A percentile compares a stretch with the other conserved stretches of the same genome.
phyloP scores from a whole-genome alignment of 805 yeast species.

The Candida chauliodis region DNA sequence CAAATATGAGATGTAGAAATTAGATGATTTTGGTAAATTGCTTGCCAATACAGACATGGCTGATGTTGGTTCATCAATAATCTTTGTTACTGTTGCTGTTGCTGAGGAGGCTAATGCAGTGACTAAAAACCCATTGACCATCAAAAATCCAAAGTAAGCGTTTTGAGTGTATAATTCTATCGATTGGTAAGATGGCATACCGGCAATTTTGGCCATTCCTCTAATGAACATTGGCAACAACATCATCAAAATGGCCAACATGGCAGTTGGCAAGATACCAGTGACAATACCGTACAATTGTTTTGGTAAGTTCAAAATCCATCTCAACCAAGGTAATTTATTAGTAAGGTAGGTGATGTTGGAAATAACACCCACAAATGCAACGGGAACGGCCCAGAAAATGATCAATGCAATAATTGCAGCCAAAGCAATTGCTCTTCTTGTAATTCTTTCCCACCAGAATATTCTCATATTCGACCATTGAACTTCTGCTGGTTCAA shows the following conservation, averaged over 20 bases:
- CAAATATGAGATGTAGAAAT: conserved; percentile 66
- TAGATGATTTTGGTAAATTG: conserved; percentile 71
- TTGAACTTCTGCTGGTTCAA: conserved; percentile 58
- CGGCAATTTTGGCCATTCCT: conserved; percentile 59
- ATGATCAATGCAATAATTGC: conserved; percentile 59
- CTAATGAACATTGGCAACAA: conserved; percentile 82
- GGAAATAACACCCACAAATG: conserved; percentile 93
- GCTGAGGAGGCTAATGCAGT: conserved; percentile 72
- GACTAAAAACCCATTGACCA: conserved; percentile 67
- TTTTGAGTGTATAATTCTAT: conserved; percentile 65
- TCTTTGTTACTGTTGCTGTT: conserved; percentile 60
- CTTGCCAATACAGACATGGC: conserved; percentile 59
- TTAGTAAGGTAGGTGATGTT: conserved; percentile 73
- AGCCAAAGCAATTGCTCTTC: conserved; percentile 49
- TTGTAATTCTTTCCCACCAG: conserved; percentile 72
- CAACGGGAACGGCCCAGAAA: conserved; percentile 96
- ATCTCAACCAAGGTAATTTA: conserved; percentile 68
- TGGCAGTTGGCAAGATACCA: conserved; percentile 79
- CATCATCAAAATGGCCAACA: conserved; percentile 79
- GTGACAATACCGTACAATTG: conserved; percentile 79
- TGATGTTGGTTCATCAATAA: conserved; percentile 53
- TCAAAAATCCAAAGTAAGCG: conserved; percentile 66
- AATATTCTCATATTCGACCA: conserved; percentile 75
- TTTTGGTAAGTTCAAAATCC: conserved; percentile 70
- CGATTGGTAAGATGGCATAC: conserved; percentile 53